Conservation (phyloP, 2,329 filamentous ascomycete species). For the Penicillium expansum region DNA sequence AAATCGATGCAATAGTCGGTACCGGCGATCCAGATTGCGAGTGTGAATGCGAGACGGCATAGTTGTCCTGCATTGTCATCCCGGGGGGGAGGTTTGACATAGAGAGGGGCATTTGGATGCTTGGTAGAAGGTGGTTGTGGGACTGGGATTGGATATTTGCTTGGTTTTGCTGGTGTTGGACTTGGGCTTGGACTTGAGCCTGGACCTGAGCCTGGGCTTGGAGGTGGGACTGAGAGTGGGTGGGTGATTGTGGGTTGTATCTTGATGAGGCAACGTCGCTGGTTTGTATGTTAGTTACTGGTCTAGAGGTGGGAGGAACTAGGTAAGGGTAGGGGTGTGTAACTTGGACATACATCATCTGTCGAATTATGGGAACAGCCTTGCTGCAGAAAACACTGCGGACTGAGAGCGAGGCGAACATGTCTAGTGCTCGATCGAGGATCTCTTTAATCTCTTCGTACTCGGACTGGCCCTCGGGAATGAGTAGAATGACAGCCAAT, state of each 20-base stretch:
- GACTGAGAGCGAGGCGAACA: conserved; percentile 34
- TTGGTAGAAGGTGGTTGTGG: conserved; percentile 9
- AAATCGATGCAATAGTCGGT: conserved; percentile 15
- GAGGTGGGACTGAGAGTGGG: conserved; percentile 8
- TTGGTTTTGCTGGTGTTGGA: conserved; percentile 13
- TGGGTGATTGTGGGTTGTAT: conserved; percentile 14
- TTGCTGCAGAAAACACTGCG: conserved; percentile 39
- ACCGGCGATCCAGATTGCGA: conserved; percentile 21
- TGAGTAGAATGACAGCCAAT: conserved; percentile 29
- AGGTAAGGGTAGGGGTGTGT: background rate
- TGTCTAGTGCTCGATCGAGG: conserved; percentile 30
- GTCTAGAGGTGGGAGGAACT: too few relatives aligned
- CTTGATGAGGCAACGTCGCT: conserved; percentile 27
- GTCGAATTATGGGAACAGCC: conserved; percentile 35
- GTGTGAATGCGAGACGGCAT: conserved; percentile 11
- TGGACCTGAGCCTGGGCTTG: conserved; percentile 13
- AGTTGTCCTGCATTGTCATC: conserved; percentile 16
- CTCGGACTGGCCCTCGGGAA: conserved; percentile 29
- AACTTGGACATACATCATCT: conserved; percentile 31
- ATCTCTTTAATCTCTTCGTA: conserved; percentile 30
- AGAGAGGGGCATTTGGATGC: conserved; percentile 10
- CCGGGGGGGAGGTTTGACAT: conserved; percentile 9
- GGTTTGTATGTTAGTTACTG: conserved; percentile 3
- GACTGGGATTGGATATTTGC: conserved; percentile 9
- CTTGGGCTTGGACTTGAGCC: conserved; percentile 11